Evolutionary conservation across 495 filamentous ascomycete genomes (phyloP).

Genomic region (Aspergillus carlsbadensis): DNA sequence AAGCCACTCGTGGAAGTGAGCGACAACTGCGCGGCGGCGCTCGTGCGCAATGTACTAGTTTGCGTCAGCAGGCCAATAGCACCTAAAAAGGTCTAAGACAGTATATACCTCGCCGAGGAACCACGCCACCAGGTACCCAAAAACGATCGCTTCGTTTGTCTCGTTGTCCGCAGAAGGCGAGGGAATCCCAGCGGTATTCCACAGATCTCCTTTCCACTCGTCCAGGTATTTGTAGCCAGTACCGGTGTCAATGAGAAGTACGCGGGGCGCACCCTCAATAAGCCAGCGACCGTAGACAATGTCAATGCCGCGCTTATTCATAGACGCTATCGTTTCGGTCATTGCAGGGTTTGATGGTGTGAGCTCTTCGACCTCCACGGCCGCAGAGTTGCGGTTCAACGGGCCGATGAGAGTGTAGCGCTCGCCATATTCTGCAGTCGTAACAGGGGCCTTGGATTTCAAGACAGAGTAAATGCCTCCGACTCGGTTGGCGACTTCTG

Average conservation of each 20-base stretch:
- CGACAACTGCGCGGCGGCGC: constrained; percentile 83
- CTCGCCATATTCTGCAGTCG: constrained; percentile 97
- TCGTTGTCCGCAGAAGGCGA: constrained; percentile 88
- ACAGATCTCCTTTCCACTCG: constrained; percentile 97
- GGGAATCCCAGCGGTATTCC: constrained; percentile 90
- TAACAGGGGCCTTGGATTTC: constrained; percentile 98
- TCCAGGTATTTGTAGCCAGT: constrained; percentile 88
- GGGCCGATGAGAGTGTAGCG: constrained; percentile 95
- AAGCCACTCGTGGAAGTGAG: constrained; percentile 98
- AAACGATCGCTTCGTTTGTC: constrained; percentile 96
- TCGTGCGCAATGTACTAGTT: constrained; percentile 88
- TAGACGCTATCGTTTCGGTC: constrained; percentile 77
- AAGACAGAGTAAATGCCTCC: constrained; percentile 98
- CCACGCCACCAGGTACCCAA: constrained; percentile 97
- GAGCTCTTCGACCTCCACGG: constrained; percentile 93
- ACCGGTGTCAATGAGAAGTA: constrained; percentile 91
- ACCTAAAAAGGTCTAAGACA: constrained; percentile 4
- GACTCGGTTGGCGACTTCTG: constrained; percentile 96
- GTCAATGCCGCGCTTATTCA: constrained; percentile 87
- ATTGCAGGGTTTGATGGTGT: constrained; percentile 79
- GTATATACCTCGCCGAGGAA: constrained; percentile 90
- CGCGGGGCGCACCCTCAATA: constrained; percentile 92
- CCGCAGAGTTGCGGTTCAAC: constrained; percentile 85
- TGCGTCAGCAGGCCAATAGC: constrained; percentile 6
- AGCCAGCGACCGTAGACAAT: constrained; percentile 95